These are phyloP conservation scores for Edaphochlamys debaryana DNA, from an alignment of 139 green algal species.

Conservation along the genomic window DNA sequence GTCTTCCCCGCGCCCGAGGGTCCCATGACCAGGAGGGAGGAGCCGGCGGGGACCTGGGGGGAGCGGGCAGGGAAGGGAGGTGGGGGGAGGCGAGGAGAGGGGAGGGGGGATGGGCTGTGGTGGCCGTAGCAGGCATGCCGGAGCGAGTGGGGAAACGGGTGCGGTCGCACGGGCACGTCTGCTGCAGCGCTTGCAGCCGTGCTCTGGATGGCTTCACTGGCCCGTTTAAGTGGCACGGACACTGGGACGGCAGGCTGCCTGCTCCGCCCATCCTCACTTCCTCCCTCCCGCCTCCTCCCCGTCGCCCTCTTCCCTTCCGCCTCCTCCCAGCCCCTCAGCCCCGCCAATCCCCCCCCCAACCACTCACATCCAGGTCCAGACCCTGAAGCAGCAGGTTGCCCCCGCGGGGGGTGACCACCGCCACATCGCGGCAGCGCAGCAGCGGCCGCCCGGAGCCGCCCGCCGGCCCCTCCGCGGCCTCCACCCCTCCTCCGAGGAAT, in stretches of 20 bases:
- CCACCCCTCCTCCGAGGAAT: neutral
- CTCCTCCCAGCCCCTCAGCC: too few species aligned
- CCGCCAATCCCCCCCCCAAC: too few species aligned
- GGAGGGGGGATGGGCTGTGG: neutral
- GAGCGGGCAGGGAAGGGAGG: too few species aligned
- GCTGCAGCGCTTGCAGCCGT: too few species aligned
- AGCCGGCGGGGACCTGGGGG: conserved; percentile 57
- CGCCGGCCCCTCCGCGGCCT: neutral
- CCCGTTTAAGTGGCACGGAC: too few species aligned
- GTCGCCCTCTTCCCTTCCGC: too few species aligned
- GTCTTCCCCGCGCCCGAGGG: conserved; percentile 94
- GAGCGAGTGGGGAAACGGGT: too few species aligned
- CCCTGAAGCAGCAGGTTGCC: conserved; percentile 64
- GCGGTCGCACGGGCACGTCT: too few species aligned
- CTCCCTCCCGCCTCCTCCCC: too few species aligned
- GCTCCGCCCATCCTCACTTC: too few species aligned
- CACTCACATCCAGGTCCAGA: conserved; percentile 67
- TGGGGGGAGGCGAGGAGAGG: neutral
- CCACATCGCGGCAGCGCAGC: conserved; percentile 72
- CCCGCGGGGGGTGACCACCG: conserved; percentile 77
- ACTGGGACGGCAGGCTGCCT: too few species aligned
- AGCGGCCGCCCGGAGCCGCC: conserved; percentile 39
- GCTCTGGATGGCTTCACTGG: too few species aligned
- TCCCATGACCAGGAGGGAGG: conserved; percentile 91
- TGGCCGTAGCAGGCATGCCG: neutral